phyloP scores from a whole-genome alignment of 2,329 filamentous ascomycete genomes.

The Cucurbitaria berberidis region DNA sequence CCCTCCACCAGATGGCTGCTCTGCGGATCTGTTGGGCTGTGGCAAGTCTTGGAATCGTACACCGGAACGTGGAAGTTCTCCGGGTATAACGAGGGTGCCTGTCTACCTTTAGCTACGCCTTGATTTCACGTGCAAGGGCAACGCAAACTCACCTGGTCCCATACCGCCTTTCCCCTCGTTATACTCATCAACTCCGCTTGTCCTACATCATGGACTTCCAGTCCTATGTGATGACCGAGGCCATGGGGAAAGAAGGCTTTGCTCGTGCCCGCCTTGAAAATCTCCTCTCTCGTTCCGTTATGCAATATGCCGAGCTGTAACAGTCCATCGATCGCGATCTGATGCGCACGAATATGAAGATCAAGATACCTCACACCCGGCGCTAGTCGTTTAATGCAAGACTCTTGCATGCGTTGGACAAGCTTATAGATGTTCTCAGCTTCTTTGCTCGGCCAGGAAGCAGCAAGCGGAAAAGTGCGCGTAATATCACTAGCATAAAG shows the following conservation, averaged over 20 bases:
- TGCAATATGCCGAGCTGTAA: conserved; percentile 73
- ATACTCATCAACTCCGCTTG: conserved; percentile 45
- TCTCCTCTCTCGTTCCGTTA: conserved; percentile 69
- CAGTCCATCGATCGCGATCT: conserved; percentile 74
- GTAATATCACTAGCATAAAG: conserved; percentile 92
- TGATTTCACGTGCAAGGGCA: not conserved
- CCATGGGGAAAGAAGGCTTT: conserved; percentile 92
- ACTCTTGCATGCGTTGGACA: conserved; percentile 80
- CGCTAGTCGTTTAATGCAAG: conserved; percentile 71
- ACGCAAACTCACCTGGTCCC: conserved; percentile 28
- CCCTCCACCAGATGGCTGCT: conserved; percentile 55
- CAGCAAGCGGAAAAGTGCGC: conserved; percentile 79
- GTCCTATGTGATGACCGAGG: conserved; percentile 86
- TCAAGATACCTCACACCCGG: conserved; percentile 74
- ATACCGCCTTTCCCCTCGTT: conserved; percentile 26
- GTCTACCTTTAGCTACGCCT: conserved; percentile 12
- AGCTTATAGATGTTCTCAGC: conserved; percentile 76
- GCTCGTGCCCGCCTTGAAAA: conserved; percentile 79
- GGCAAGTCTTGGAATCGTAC: conserved; percentile 37
- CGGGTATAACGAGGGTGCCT: conserved; percentile 43
- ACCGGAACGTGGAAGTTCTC: conserved; percentile 42
- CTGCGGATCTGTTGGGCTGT: conserved; percentile 38
- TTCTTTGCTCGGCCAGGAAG: conserved; percentile 70
- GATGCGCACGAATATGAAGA: conserved; percentile 74
- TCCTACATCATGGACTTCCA: conserved; percentile 82